phyloP scores from a whole-genome alignment of 2,329 filamentous ascomycete genomes.

The Fusarium tuaranense region DNA sequence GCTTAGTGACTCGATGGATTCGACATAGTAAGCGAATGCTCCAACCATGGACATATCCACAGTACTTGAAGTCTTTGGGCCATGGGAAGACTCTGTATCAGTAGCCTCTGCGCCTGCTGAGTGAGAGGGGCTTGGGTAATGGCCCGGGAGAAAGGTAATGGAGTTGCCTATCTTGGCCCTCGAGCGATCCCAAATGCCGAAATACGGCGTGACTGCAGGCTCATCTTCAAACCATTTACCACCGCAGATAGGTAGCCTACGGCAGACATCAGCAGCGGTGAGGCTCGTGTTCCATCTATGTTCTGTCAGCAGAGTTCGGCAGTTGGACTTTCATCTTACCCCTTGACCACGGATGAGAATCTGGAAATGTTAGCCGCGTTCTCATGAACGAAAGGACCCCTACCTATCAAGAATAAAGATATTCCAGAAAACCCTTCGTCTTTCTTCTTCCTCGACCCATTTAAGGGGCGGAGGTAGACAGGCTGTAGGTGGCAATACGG shows the following conservation, averaged over 20 bases:
- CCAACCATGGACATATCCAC: slow-evolving; percentile 53
- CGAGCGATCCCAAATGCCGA: slow-evolving; percentile 58
- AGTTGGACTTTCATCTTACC: neutral
- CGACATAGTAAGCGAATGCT: slow-evolving; percentile 58
- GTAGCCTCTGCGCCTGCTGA: neutral
- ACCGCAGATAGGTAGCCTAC: slow-evolving; percentile 51
- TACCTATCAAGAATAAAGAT: slow-evolving; percentile 47
- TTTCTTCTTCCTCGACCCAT: slow-evolving; percentile 46
- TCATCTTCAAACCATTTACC: slow-evolving; percentile 52
- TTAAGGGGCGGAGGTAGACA: slow-evolving; percentile 29
- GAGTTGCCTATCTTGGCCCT: slow-evolving; percentile 51
- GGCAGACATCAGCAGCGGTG: slow-evolving; percentile 41
- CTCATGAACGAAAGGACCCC: slow-evolving; percentile 16
- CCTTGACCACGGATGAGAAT: neutral
- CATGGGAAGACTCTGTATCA: neutral
- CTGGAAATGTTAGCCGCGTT: neutral
- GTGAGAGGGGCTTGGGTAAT: slow-evolving; percentile 26
- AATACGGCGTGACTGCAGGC: slow-evolving; percentile 54
- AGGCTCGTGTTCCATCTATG: neutral
- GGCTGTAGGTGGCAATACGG: neutral
- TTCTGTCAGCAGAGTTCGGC: neutral
- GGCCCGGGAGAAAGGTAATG: slow-evolving; percentile 50
- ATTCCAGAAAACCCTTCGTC: slow-evolving; percentile 47
- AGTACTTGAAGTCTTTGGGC: neutral
- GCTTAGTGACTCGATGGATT: slow-evolving; percentile 58